Evolutionary conservation across 257 asterid species (phyloP), one percentile per base, ranked within the genome.

Genomic region (Solanum peruvianum): DNA sequence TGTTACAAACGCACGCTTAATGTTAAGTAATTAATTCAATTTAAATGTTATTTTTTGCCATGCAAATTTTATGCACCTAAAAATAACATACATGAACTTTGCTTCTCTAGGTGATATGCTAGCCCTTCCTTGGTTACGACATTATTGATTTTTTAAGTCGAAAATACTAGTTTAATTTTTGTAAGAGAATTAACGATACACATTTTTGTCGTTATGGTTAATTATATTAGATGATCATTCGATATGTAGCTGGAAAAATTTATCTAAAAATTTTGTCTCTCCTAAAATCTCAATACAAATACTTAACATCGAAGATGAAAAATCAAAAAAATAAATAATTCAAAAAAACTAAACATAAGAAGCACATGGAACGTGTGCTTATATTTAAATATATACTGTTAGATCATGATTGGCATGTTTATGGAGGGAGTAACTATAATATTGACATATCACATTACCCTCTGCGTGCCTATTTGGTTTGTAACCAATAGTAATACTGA

Each of bases 201-300:
- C 2, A 58, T 3, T 3, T 1, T 5, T 6, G 1, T 2, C 3
- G n/a, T 56, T 56, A 16, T 1, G 1, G 9, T 56, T 56, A 56
- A 56, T 16, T 52, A 56, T 16, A 56, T 9, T 66, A 10, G 12
- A 6, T 66, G 15, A 66, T 12, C 11, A 27, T 8, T 25, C 1
- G 39, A 2, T 67, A 67, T 27, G 4, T 67, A 3, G 33, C 10
- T 67, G 3, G 1, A 67, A 56, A 66, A 27, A 1, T 6, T 27
- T 3, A 3, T 27, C 1, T 0, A 2, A 13, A 66, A 27, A 1
- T 2, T 31, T 6, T 31, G 0, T 27, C 5, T 67, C 21, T 6
- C 73, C 37, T 27, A 67, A 37, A 21, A 66, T 10, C 20, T 29
- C 20, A 27, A 66, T 11, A 16, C 10, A 18, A 31, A 29, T 69